Base-by-base conservation (phyloP, 2,329 filamentous ascomycete species). In the Elsinoe necatrix region DNA sequence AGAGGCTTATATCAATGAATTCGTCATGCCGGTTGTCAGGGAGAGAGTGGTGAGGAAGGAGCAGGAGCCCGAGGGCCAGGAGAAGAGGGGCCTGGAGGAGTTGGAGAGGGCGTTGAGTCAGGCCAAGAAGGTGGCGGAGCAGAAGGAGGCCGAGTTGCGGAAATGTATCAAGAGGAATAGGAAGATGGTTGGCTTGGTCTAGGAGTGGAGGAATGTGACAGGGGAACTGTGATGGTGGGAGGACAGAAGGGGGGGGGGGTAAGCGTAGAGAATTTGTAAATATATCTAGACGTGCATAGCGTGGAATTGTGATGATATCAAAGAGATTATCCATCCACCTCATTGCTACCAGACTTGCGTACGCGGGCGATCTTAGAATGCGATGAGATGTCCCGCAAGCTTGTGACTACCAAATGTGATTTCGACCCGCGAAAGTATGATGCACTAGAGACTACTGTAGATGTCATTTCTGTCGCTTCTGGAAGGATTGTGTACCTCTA, bases 1-100 rank as follows among this genome's bases (percentile, higher is more conserved):
- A 48, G 64, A 63, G 56, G 64, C 63, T 61, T 71, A 70, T 59
- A 66, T 71, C 57, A 67, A 71, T 43, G 68, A 69, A 58, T 71
- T 70, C 50, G 67, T 71, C 9, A 68, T 71, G 66, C 68, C 68
- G 42, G 48, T 16, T 48, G 58, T 39, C 48, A 61, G 29, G 18
- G 59, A 58, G 50, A 50, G 43, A 29, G 31, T 18, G 55, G 34
- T 42, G 9, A 48, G 58, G 31, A 47, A 61, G 25, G 25, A 59
- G 57, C 50, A 57, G 51, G 41, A 39, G 16, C 39, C 21, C 7
- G 54, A 45, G n/a, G 54, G 20, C 5, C 18, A 25, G 23, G 54
- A 47, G 57, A 56, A 58, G 43, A 51, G 23, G 16, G 43, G 34
- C 31, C 58, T 66, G 55, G 67, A 68, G 23, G 60, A 67, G 55